phyloP scores from a whole-genome alignment of 129 eudicot species.

The Flaveria robusta region DNA sequence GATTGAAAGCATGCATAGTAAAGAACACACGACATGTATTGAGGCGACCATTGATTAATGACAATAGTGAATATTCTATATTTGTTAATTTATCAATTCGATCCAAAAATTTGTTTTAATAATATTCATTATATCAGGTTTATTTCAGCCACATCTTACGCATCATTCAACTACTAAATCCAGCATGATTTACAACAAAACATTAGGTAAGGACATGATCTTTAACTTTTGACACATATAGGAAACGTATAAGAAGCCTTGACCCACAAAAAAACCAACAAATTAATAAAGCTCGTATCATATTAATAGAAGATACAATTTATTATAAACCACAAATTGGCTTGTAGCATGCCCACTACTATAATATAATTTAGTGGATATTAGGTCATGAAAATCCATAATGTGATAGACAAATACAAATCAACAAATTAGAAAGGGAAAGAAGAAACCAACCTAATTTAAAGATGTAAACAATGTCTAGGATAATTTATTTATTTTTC shows the following conservation, averaged over 20 bases:
- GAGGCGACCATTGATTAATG: too few species aligned
- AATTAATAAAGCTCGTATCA: neutral
- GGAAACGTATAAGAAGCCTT: neutral
- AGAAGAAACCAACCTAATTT: conserved; percentile 28
- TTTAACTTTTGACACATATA: neutral
- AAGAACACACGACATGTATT: too few species aligned
- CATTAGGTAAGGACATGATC: conserved; percentile 26
- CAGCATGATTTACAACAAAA: conserved; percentile 6
- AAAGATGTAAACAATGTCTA: conserved; percentile 4
- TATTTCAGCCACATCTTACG: neutral
- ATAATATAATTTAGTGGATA: conserved; percentile 32
- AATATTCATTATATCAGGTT: neutral
- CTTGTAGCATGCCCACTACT: conserved; percentile 31
- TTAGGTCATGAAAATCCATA: conserved; percentile 29
- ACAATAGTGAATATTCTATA: neutral
- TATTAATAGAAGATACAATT: neutral
- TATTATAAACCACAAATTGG: conserved; percentile 16
- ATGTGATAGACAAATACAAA: conserved; percentile 26
- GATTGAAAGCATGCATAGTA: too few species aligned
- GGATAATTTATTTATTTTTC: neutral
- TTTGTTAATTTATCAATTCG: neutral
- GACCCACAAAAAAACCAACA: conserved; percentile 25
- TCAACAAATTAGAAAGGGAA: conserved; percentile 6
- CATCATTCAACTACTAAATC: conserved; percentile 16
- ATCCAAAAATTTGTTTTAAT: neutral